These are phyloP conservation scores for Penicillium herquei DNA, from an alignment of 495 filamentous ascomycete genomes.

Conservation along the genomic window DNA sequence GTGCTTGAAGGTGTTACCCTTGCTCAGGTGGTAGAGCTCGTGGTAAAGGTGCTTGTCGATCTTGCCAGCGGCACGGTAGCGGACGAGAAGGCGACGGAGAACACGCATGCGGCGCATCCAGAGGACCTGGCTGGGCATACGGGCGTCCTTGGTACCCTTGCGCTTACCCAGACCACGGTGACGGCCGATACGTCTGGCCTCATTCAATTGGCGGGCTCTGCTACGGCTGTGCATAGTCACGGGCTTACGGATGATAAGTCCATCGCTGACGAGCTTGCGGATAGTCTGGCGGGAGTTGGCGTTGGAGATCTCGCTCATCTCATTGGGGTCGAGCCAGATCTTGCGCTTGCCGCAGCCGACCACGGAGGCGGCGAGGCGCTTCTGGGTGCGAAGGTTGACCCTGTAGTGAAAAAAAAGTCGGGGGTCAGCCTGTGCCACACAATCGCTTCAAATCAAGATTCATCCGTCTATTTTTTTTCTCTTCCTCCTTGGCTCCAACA, in stretches of 20 bases:
- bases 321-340: constrained; percentile 99
- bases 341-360: constrained; percentile 98
- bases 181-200: constrained; percentile 85
- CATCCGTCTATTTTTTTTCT: constrained; percentile 5
- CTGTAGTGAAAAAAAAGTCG: constrained; percentile 51
- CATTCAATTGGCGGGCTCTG: constrained; percentile 86
- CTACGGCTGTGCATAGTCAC: constrained; percentile 99
- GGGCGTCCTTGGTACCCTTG: constrained; percentile 99
- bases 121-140: constrained; percentile 96
- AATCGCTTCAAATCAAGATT: constrained; percentile 18
- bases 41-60: constrained; percentile 99
- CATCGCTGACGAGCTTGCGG: constrained; percentile 99
- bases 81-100: constrained; percentile 96
- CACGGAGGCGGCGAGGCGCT: constrained; percentile 98
- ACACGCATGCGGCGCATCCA: constrained; percentile 99
- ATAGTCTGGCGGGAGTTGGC: constrained; percentile 99
- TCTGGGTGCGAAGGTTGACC: constrained; percentile 99
- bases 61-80: constrained; percentile 99
- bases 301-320: constrained; percentile 99
- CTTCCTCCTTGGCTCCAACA: constrained; percentile 4
- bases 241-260: constrained; percentile 99
- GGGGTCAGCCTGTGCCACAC: constrained; percentile 36
- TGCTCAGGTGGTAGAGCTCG: constrained; percentile 98
- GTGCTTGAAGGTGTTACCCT: constrained; percentile 99
- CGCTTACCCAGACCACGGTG: constrained; percentile 99